phyloP scores from a whole-genome alignment of 495 filamentous ascomycete species.

The Podospora tetraspora region DNA sequence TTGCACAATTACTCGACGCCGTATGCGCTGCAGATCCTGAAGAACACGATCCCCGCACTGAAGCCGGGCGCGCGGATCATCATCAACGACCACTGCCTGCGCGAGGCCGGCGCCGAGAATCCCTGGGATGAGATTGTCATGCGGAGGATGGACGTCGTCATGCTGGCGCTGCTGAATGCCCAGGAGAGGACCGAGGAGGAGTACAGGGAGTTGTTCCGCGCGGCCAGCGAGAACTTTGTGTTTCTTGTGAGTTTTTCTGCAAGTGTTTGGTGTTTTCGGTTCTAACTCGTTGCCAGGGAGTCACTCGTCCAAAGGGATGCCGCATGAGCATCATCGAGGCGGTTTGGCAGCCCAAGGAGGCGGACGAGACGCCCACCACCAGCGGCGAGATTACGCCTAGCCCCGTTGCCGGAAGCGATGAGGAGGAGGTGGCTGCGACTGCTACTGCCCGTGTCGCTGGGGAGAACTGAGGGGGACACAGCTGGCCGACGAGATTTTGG shows the following conservation, averaged over 20 bases:
- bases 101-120: conserved; percentile 37
- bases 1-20: conserved; percentile 57
- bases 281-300: conserved; percentile 25
- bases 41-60: conserved; percentile 49
- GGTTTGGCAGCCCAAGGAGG: conserved; percentile 38
- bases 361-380: background rate
- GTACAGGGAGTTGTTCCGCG: conserved; percentile 44
- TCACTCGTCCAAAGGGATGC: conserved; percentile 35
- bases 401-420: background rate
- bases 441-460: background rate
- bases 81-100: conserved; percentile 50
- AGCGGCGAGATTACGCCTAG: background rate
- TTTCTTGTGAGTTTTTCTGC: conserved; percentile 34
- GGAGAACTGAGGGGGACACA: background rate
- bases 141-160: conserved; percentile 53
- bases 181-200: conserved; percentile 49
- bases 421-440: background rate
- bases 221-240: conserved; percentile 38
- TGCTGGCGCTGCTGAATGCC: conserved; percentile 50
- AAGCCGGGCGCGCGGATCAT: conserved; percentile 49
- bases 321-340: conserved; percentile 50
- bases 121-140: conserved; percentile 47
- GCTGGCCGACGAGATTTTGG: background rate
- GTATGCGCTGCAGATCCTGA: conserved; percentile 50
- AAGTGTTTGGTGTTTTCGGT: background rate